Percentiles rank a stretch among this genome's conserved stretches.
These are phyloP conservation scores for Neurospora intermedia DNA, from an alignment of 495 filamentous ascomycete species.

Conservation along the genomic window DNA sequence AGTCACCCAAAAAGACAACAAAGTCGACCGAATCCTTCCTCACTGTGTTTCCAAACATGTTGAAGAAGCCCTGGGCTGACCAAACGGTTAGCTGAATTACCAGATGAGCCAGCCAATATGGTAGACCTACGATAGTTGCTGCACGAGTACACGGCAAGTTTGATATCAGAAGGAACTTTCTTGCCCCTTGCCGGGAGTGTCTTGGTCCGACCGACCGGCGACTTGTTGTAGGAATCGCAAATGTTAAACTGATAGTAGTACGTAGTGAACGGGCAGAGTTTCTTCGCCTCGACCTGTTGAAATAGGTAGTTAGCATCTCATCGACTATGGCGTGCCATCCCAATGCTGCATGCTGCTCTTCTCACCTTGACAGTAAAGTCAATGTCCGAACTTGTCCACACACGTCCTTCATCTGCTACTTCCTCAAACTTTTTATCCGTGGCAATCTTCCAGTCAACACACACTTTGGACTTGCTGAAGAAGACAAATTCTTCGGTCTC, in stretches of 20 bases:
- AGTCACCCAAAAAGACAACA: conserved; percentile 56
- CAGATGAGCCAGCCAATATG: not conserved
- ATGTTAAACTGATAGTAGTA: conserved; percentile 51
- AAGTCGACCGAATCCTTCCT: conserved; percentile 60
- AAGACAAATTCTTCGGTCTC: conserved; percentile 39
- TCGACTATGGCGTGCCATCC: not conserved
- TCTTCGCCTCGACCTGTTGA: conserved; percentile 46
- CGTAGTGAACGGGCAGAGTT: conserved; percentile 47
- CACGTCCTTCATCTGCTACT: conserved; percentile 24
- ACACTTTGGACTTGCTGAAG: conserved; percentile 39
- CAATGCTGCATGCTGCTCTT: too few species aligned
- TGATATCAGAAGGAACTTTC: conserved; percentile 29
- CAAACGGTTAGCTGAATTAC: not conserved
- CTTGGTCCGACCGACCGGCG: conserved; percentile 43
- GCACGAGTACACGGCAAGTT: conserved; percentile 47
- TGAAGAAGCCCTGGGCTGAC: conserved; percentile 43
- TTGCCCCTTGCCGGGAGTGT: conserved; percentile 36
- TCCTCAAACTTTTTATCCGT: conserved; percentile 26
- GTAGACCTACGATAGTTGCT: conserved; percentile 43
- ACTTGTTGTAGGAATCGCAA: conserved; percentile 35
- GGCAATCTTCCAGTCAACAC: conserved; percentile 41
- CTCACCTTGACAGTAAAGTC: conserved; percentile 57
- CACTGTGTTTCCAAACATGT: conserved; percentile 53
- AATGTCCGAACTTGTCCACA: conserved; percentile 54
- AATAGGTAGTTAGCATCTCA: not conserved